These are phyloP conservation scores for Ustilago hordei DNA, from an alignment of 1,284 basidiomycete species.

Conservation along the genomic window DNA sequence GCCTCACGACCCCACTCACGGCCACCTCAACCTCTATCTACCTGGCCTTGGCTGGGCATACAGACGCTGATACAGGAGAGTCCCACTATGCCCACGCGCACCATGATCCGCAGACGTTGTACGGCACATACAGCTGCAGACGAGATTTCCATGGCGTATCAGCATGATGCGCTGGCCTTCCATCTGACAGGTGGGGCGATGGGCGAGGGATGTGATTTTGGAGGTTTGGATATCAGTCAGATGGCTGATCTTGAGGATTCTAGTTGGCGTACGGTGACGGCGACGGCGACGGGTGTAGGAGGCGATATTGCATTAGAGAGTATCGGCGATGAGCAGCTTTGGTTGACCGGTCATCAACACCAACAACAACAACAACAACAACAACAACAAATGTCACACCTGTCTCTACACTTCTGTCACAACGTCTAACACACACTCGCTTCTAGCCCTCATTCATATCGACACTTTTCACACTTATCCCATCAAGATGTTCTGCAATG, in stretches of 20 bases:
- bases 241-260: background rate
- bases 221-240: background rate
- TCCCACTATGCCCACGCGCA: constrained; percentile 3
- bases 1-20: constrained; percentile 30
- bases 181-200: background rate
- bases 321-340: background rate
- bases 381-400: background rate
- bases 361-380: background rate
- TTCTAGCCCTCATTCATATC: too few relatives aligned
- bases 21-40: constrained; percentile 13
- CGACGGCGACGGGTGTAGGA: background rate
- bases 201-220: constrained; percentile 7
- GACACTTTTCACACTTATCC: background rate
- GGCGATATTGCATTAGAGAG: background rate
- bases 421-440: too few relatives aligned
- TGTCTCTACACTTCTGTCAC: too few relatives aligned
- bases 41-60: background rate
- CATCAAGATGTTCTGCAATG: background rate
- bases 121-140: background rate
- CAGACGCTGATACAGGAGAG: background rate
- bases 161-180: constrained; percentile 6
- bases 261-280: background rate
- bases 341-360: background rate
- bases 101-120: background rate
- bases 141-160: too few relatives aligned